Base-by-base conservation (phyloP, 768 basidiomycete genomes). In the Epithele typhae region DNA sequence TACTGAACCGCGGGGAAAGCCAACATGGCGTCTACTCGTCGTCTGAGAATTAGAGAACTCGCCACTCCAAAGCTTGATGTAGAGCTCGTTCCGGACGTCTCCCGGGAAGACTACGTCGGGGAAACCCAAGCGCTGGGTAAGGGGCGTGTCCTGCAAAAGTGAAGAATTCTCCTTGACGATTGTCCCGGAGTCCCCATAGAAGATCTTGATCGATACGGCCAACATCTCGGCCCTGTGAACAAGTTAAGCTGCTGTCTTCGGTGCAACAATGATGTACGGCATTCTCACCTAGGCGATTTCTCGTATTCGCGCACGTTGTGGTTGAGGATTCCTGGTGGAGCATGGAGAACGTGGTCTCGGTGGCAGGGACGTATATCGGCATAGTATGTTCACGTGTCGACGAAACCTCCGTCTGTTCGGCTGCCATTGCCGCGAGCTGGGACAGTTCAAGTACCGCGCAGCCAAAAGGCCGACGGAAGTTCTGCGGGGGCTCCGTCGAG, bases 31-130 rank as follows among this genome's bases (percentile, higher is more conserved):
- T 3, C 84, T 72, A 35, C 71, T 66, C 22, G 68, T 66, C 34
- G 64, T 66, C 49, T 78, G 76, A 3, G 77, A 71, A 0, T 78
- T 68, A 2, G 74, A 67, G 61, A 98, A 98, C 52, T 92, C 87
- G 32, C 91, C 95, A 45, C 83, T 86, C 93, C 93, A 97, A 0
- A 98, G 77, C 64, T 96, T 96, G 70, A 97, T 78, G 65, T 97
- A 98, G 11, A 97, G 74, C 54, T 98, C 95, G 59, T 98, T 97
- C 14, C 95, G 82, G n/a, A 81, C 68, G 51, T 90, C 87, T 6
- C 88, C 90, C 3, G 94, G 94, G 60, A 93, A 93, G 8, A 95
- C 93, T 6, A 96, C 93, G 55, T 98, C 95, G 0, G 95, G 89
- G 62, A 98, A 98, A 24, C 92, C 92, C 25, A 98, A 81, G 3